Base-by-base conservation (phyloP, 2,329 filamentous ascomycete genomes). In the Helminthosporium solani region DNA sequence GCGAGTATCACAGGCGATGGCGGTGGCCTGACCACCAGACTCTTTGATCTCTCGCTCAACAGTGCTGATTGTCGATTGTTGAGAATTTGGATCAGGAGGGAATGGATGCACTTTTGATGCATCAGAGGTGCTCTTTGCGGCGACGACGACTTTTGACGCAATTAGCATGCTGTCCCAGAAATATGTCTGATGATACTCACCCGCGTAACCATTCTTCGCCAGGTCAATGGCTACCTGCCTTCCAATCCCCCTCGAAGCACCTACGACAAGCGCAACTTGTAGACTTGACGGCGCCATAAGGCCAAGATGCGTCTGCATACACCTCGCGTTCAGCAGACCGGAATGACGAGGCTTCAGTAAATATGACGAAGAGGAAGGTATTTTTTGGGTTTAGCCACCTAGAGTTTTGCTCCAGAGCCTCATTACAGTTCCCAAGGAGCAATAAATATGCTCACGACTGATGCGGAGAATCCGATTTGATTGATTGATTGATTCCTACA, bases 201-300 rank as follows among this genome's bases (percentile, higher is more conserved):
- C 86, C 43, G 78, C 74, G 63, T 91, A 92, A 30, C 82, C 84
- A 53, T 84, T 78, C 57, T 75, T 81, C 7, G 88, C 86, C 2
- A 95, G 75, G 63, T 90, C 86, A 58, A 95, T 79, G 45, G 89
- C 88, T 31, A 94, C 76, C 66, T 94, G 88, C 33, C 88, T 77
- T 36, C 89, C 89, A 53, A 95, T 92, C 30, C 89, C 89, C 50
- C 89, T 76, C 0, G 87, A 91, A 2, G 86, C 87, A 31, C 88
- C 88, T 16, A 91, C 78, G 3, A 92, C 75, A 16, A 91, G 76
- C 16, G 86, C 87, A 6, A 90, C 86, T 51, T 76, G 75, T 45
- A 75, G 61, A 11, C 31, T 45, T 21, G 48, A 40, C 7, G 37
- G 30, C 15, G 49, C 27, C 47, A 60, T 63, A 31, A 31, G 28